Evolutionary conservation across 345 rosid genomes (phyloP).

Genomic region (Brassica napus): DNA sequence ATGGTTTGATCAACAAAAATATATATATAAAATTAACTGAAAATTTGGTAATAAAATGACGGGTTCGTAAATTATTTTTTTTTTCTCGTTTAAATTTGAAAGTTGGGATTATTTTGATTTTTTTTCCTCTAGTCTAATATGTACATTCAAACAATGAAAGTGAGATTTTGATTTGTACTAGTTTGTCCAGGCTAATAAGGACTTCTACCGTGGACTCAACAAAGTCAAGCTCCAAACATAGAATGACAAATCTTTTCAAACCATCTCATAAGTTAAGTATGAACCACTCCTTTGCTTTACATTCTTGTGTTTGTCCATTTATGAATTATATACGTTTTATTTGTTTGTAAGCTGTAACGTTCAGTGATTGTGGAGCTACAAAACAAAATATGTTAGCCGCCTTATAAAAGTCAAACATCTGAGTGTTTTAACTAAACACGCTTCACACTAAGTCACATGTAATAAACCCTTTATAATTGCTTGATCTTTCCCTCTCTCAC

Average conservation of each 20-base stretch:
- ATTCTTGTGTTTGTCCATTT: not conserved
- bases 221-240: not conserved
- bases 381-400: not conserved
- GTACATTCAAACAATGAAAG: not conserved
- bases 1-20: no score
- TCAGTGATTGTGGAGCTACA: not conserved
- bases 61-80: no score
- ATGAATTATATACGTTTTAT: not conserved
- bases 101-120: no score
- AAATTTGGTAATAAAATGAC: no score
- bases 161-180: not conserved
- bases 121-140: not conserved
- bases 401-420: not conserved
- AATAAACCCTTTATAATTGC: not conserved
- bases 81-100: no score
- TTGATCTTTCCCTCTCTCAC: not conserved
- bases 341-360: not conserved
- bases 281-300: slow-evolving; percentile 5
- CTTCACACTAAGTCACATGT: not conserved
- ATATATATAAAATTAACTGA: no score
- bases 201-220: not conserved
- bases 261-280: not conserved
- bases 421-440: not conserved
- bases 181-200: not conserved
- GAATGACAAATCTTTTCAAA: not conserved